Conservation (phyloP, 768 basidiomycete genomes). For the Trametes punicea region DNA sequence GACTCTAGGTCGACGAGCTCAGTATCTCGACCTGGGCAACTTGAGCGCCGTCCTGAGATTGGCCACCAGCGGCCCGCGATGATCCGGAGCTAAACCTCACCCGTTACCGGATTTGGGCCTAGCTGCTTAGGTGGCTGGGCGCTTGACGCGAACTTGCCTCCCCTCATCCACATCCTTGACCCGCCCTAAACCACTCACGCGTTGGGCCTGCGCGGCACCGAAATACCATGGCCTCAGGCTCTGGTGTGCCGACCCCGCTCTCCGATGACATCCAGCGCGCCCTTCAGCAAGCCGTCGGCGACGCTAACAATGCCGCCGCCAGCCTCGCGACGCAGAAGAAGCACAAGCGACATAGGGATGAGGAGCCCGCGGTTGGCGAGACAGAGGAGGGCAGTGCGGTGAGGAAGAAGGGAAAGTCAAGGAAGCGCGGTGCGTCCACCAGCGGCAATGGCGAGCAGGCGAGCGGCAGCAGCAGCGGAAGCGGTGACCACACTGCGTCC, state of each 20-base stretch:
- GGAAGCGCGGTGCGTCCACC: slow-evolving; percentile 16
- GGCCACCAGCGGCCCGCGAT: too few species aligned
- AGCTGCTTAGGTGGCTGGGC: neutral
- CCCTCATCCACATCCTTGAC: slow-evolving; percentile 39
- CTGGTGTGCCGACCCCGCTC: slow-evolving; percentile 25
- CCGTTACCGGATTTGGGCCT: too few species aligned
- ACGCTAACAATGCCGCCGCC: slow-evolving; percentile 40
- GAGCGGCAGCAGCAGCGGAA: neutral
- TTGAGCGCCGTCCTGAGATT: too few species aligned
- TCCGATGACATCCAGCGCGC: slow-evolving; percentile 47
- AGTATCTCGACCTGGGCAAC: too few species aligned
- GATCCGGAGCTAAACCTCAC: neutral
- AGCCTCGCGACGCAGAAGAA: slow-evolving; percentile 28
- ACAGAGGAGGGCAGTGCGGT: slow-evolving; percentile 15
- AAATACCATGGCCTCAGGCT: slow-evolving; percentile 24
- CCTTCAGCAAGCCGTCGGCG: slow-evolving; percentile 47
- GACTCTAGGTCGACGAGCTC: too few species aligned
- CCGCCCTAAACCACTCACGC: slow-evolving; percentile 36
- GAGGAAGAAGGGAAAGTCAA: slow-evolving; percentile 36
- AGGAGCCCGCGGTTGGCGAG: slow-evolving; percentile 14
- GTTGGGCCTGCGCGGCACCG: slow-evolving; percentile 7
- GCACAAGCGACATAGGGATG: slow-evolving; percentile 35
- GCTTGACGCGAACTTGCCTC: slow-evolving; percentile 33
- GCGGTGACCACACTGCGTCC: slow-evolving; percentile 33
- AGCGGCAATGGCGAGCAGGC: slow-evolving; percentile 5